phyloP scores from a whole-genome alignment of 116 monocot genomes.

The Zostera marina region DNA sequence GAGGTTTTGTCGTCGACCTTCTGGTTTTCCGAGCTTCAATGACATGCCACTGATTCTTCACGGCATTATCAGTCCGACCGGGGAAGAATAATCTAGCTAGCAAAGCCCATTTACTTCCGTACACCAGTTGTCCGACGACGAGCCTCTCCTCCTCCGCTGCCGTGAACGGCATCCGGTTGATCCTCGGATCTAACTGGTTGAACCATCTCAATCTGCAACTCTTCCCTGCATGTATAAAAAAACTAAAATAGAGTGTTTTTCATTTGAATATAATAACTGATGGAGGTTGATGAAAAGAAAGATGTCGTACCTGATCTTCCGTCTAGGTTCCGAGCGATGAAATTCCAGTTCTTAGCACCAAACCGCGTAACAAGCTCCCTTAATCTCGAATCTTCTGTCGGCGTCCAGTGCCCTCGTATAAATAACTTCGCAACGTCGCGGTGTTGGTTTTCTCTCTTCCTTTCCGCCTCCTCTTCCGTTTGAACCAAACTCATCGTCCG shows the following conservation, averaged over 20 bases:
- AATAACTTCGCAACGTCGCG: not conserved
- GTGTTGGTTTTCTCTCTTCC: too few relatives aligned
- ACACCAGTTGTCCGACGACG: slow-evolving; percentile 1
- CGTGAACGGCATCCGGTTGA: slow-evolving; percentile 12
- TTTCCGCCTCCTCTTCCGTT: too few relatives aligned
- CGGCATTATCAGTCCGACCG: slow-evolving; percentile 16
- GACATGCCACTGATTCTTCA: slow-evolving; percentile 24
- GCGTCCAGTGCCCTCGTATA: slow-evolving; percentile 9
- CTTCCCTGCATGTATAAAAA: slow-evolving; percentile 5
- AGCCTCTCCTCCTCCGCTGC: slow-evolving; percentile 17
- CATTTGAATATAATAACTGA: too few relatives aligned
- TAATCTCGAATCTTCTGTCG: slow-evolving; percentile 9
- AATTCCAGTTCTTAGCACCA: slow-evolving; percentile 11
- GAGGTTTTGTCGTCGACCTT: not conserved
- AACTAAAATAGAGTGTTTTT: not conserved
- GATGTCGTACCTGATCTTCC: slow-evolving; percentile 10
- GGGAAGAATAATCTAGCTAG: slow-evolving; percentile 10
- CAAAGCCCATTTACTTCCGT: slow-evolving; percentile 15
- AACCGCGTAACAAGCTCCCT: slow-evolving; percentile 3
- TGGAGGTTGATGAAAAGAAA: not conserved
- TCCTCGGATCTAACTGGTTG: slow-evolving; percentile 18
- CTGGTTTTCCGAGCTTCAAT: slow-evolving; percentile 5
- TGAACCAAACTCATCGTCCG: too few relatives aligned
- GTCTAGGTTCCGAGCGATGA: slow-evolving; percentile 7
- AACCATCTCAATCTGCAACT: slow-evolving; percentile 22